Evolutionary conservation across 768 basidiomycete species (phyloP).

Genomic region (Serpula lacrymans): DNA sequence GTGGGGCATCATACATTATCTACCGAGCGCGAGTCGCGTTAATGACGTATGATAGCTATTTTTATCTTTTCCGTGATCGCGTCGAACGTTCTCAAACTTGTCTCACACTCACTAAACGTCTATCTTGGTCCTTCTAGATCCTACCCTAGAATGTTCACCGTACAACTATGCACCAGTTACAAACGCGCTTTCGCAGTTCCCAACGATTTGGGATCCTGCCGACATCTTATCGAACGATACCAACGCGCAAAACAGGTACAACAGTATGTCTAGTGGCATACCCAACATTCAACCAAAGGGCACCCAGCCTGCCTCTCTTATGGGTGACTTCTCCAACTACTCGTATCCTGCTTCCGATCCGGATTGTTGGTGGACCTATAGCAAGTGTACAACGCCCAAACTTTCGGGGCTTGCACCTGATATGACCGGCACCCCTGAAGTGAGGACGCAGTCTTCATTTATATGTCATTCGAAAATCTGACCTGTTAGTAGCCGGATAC

Average conservation of each 20-base stretch:
- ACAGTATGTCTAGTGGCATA: slow-evolving; percentile 37
- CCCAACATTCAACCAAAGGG: slow-evolving; percentile 47
- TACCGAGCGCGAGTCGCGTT: no score
- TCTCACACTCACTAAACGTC: neutral
- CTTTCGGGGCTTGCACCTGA: slow-evolving; percentile 40
- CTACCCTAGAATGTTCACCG: slow-evolving; percentile 36
- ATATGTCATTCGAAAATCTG: no score
- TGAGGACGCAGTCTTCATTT: no score
- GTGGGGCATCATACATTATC: no score
- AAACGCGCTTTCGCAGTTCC: slow-evolving; percentile 35
- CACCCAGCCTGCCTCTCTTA: slow-evolving; percentile 15
- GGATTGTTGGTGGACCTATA: slow-evolving; percentile 43
- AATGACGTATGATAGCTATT: neutral
- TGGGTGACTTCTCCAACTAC: slow-evolving; percentile 28
- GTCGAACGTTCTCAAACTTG: slow-evolving; percentile 5
- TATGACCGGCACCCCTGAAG: slow-evolving; percentile 46
- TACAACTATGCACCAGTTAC: slow-evolving; percentile 40
- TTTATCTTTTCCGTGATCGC: neutral
- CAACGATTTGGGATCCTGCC: slow-evolving; percentile 43
- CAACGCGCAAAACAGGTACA: slow-evolving; percentile 42
- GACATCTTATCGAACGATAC: slow-evolving; percentile 40
- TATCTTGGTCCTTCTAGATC: slow-evolving; percentile 18
- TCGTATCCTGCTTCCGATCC: slow-evolving; percentile 40
- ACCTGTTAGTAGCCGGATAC: slow-evolving; percentile 47
- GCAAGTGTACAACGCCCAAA: slow-evolving; percentile 48